Base-by-base conservation (phyloP, 495 filamentous ascomycete species). In the Podospora pseudoanserina region DNA sequence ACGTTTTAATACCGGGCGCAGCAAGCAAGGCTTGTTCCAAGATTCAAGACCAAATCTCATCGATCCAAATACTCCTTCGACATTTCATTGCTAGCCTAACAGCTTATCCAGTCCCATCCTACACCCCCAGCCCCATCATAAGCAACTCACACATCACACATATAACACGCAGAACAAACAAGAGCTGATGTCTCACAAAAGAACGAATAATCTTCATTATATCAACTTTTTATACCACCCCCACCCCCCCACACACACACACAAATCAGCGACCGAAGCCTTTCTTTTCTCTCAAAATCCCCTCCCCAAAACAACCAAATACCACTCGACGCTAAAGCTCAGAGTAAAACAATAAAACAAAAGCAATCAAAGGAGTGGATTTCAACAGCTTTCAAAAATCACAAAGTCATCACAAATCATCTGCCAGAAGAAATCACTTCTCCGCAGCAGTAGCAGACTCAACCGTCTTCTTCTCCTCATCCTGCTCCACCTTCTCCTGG, bases 401-500 rank as follows among this genome's bases (percentile, higher is more conserved):
- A 63, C 7, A 5, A 64, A 39, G 27, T 26, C 16, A 57, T 53
- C 59, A 1, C n/a, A 49, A 49, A 67, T 55, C 23, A 20, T 34
- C 34, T 15, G 28, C 58, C 58, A 53, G 44, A 49, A 64, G 27
- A 20, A 19, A 16, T 60, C 68, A 70, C 54, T 71, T 64, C 63
- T 79, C 72, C 62, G 73, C 71, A 15, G 71, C 79, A 44, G 78
- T 73, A 18, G 75, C 76, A 4, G 74, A 73, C 69, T 79, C 76
- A 53, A 79, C 79, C 62, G 74, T 70, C 57, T 77, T 72, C 4
- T 71, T 63, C 2, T 75, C 67, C 16, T 70, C 76, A 27, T 75
- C 73, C 70, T 79, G 77, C 68, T 78, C 70, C 63, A 82, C 68
- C 20, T 75, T 72, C 60, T 81, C 81, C 67, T 76, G 71, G 55